These are phyloP conservation scores for Huntiella savannae DNA, from an alignment of 2,329 filamentous ascomycete species.

Conservation along the genomic window DNA sequence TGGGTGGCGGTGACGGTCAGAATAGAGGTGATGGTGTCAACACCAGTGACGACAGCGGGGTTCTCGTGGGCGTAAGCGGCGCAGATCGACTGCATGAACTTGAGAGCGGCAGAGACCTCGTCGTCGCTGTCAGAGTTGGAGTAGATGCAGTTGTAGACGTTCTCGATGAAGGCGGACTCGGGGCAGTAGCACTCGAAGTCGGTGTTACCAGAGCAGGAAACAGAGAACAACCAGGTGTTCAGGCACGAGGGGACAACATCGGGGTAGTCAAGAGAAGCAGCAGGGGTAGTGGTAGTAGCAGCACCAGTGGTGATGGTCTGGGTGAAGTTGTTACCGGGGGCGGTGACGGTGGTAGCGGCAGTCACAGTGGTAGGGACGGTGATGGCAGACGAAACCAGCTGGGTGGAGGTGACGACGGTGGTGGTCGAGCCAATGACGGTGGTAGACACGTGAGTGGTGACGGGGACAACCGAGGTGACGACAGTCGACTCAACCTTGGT, in stretches of 20 bases:
- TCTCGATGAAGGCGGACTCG: slow-evolving; percentile 52
- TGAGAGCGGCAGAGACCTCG: slow-evolving; percentile 50
- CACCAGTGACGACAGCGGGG: slow-evolving; percentile 66
- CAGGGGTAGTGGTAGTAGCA: slow-evolving; percentile 14
- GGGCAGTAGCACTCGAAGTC: slow-evolving; percentile 79
- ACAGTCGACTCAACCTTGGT: slow-evolving; percentile 19
- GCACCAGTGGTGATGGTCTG: slow-evolving; percentile 1
- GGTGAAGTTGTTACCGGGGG: slow-evolving; percentile 11
- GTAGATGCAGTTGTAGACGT: slow-evolving; percentile 64
- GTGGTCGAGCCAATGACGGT: slow-evolving; percentile 28
- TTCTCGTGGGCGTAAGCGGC: slow-evolving; percentile 54
- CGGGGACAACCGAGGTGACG: slow-evolving; percentile 29
- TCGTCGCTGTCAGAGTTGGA: slow-evolving; percentile 50
- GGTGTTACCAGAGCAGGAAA: slow-evolving; percentile 66
- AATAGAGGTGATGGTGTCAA: slow-evolving; percentile 44
- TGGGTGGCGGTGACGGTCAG: slow-evolving; percentile 34
- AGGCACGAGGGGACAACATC: slow-evolving; percentile 67
- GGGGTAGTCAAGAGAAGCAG: slow-evolving; percentile 36
- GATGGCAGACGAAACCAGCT: slow-evolving; percentile 28
- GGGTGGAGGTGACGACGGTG: slow-evolving; percentile 28
- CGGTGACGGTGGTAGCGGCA: slow-evolving; percentile 24
- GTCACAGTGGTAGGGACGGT: slow-evolving; percentile 36
- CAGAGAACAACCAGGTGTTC: slow-evolving; percentile 68
- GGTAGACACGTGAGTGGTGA: slow-evolving; percentile 28
- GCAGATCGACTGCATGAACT: slow-evolving; percentile 85